phyloP scores from a whole-genome alignment of 2,329 filamentous ascomycete genomes.

The Botrytis fabae region DNA sequence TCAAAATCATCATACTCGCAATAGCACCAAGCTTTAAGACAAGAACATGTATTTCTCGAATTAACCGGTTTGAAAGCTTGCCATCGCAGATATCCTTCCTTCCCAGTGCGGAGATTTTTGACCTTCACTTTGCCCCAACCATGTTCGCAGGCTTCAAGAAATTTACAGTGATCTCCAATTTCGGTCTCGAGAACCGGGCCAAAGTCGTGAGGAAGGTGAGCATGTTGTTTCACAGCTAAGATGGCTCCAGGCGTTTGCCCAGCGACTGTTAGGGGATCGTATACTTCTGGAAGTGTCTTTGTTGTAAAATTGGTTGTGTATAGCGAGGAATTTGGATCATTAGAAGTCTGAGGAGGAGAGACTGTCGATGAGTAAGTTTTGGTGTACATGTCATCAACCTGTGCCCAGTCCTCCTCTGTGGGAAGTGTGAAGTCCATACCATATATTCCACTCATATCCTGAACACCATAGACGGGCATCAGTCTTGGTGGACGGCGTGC shows the following conservation, averaged over 20 bases:
- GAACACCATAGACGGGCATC: background rate
- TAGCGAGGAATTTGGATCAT: background rate
- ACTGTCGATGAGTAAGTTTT: background rate
- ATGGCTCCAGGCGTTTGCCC: constrained; percentile 13
- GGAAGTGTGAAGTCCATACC: background rate
- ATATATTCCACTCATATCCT: background rate
- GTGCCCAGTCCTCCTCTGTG: background rate
- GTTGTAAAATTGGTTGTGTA: background rate
- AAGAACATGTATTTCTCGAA: background rate
- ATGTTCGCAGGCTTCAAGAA: background rate
- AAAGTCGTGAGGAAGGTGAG: background rate
- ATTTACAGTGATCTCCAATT: background rate
- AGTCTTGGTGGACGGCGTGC: background rate
- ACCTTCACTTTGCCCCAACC: constrained; percentile 9
- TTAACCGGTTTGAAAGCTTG: constrained; percentile 1
- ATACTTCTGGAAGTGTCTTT: background rate
- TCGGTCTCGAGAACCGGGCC: background rate
- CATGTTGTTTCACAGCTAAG: constrained; percentile 1
- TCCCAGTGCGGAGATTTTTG: constrained; percentile 16
- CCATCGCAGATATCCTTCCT: constrained; percentile 15
- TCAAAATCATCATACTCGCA: constrained; percentile 19
- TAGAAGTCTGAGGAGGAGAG: background rate
- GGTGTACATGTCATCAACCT: background rate
- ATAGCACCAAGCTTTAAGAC: background rate
- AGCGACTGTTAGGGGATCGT: background rate